phyloP scores from a whole-genome alignment of 306 rosid species.

The Cercis canadensis region DNA sequence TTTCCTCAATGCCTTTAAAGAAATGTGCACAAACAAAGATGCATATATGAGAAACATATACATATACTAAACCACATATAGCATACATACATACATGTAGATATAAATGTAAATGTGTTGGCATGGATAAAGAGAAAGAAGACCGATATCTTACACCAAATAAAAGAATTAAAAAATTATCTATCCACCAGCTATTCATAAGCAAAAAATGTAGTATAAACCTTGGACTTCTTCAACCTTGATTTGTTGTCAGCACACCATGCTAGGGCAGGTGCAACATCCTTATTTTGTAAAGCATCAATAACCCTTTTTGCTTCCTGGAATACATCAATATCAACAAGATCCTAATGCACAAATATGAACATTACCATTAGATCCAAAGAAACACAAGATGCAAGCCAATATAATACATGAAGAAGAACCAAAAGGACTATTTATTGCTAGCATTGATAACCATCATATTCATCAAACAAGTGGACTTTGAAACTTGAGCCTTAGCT shows the following conservation, averaged over 20 bases:
- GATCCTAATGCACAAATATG: constrained; percentile 61
- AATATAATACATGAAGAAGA: constrained; percentile 23
- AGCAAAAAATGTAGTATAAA: constrained; percentile 36
- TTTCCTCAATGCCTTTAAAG: constrained; percentile 10
- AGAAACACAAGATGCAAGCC: constrained; percentile 26
- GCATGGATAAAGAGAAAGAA: background rate
- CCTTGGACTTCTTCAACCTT: constrained; percentile 94
- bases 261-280: constrained; percentile 87
- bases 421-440: constrained; percentile 16
- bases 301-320: constrained; percentile 88
- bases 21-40: background rate
- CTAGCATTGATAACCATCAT: constrained; percentile 25
- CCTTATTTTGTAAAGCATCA: constrained; percentile 85
- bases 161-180: background rate
- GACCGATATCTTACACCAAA: no score
- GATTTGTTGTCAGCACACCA: constrained; percentile 98
- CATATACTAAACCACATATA: no score
- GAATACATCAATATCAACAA: constrained; percentile 90
- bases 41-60: background rate
- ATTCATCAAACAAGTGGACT: constrained; percentile 17
- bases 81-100: no score
- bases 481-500: background rate
- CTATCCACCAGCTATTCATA: constrained; percentile 4
- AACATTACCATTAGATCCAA: constrained; percentile 17
- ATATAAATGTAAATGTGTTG: no score